Conservation (phyloP, 495 filamentous ascomycete species). For the Wilcoxina mikolae region DNA sequence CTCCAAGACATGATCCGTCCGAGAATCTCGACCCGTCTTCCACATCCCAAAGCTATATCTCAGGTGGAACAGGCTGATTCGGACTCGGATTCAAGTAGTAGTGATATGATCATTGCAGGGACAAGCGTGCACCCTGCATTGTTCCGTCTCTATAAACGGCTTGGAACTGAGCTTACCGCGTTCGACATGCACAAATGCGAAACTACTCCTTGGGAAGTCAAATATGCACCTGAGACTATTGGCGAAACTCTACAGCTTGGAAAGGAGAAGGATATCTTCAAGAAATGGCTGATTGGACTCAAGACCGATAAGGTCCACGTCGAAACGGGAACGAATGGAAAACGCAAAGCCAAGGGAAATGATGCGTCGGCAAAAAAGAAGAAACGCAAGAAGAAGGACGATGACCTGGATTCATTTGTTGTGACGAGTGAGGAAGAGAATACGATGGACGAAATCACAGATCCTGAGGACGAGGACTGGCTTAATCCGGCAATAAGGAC, state of each 20-base stretch:
- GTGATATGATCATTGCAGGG: slow-evolving; percentile 15
- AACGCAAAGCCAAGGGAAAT: slow-evolving; percentile 33
- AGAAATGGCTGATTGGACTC: slow-evolving; percentile 69
- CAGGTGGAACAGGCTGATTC: slow-evolving; percentile 32
- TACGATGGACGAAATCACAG: slow-evolving; percentile 59
- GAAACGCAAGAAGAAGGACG: slow-evolving; percentile 53
- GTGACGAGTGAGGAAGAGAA: slow-evolving; percentile 67
- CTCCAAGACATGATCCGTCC: slow-evolving; percentile 26
- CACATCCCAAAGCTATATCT: slow-evolving; percentile 16
- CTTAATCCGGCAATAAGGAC: slow-evolving; percentile 31
- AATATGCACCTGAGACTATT: slow-evolving; percentile 63
- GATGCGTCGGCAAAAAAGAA: slow-evolving; percentile 37
- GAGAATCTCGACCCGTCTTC: slow-evolving; percentile 16
- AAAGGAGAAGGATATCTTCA: slow-evolving; percentile 50
- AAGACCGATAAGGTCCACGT: slow-evolving; percentile 56
- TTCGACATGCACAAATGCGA: slow-evolving; percentile 74
- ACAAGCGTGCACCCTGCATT: slow-evolving; percentile 22
- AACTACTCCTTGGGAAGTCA: slow-evolving; percentile 58
- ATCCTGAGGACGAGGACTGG: slow-evolving; percentile 43
- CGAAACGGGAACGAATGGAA: slow-evolving; percentile 6
- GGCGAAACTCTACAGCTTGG: slow-evolving; percentile 64
- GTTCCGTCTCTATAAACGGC: slow-evolving; percentile 41
- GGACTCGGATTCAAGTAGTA: slow-evolving; percentile 27
- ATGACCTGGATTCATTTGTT: slow-evolving; percentile 70
- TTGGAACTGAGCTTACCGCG: slow-evolving; percentile 49